phyloP scores from a whole-genome alignment of 352 stramenopile genomes.

The Globisporangium canariense region DNA sequence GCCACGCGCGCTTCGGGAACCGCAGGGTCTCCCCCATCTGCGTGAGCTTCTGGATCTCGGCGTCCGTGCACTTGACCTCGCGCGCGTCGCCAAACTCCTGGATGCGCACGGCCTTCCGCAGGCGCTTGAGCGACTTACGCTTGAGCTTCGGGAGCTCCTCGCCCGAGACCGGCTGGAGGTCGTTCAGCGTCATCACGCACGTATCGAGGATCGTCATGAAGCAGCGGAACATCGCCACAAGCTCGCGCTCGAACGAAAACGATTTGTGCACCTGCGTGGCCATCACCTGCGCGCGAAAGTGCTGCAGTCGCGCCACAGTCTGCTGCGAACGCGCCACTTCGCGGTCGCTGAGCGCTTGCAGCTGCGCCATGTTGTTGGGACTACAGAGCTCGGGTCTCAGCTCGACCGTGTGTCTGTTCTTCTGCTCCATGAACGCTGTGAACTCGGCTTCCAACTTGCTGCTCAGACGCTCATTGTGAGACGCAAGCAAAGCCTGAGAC shows the following conservation, averaged over 20 bases:
- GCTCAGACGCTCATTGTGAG: conserved; percentile 13
- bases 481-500: conserved; percentile 20
- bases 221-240: conserved; percentile 40
- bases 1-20: conserved; percentile 49
- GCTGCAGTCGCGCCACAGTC: conserved; percentile 27
- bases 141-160: conserved; percentile 48
- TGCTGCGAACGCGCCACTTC: conserved; percentile 41
- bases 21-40: conserved; percentile 42
- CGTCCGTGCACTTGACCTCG: conserved; percentile 40
- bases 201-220: conserved; percentile 54
- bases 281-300: conserved; percentile 34
- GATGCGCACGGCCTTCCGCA: conserved; percentile 59
- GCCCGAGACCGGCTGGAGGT: conserved; percentile 44
- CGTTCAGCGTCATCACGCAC: conserved; percentile 55
- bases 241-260: conserved; percentile 42
- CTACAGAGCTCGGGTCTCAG: conserved; percentile 75
- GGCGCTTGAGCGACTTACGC: conserved; percentile 68
- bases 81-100: conserved; percentile 50
- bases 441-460: conserved; percentile 34
- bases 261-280: conserved; percentile 26
- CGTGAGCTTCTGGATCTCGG: conserved; percentile 45
- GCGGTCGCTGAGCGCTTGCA: conserved; percentile 51
- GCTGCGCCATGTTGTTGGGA: conserved; percentile 50
- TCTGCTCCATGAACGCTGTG: conserved; percentile 38
- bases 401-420: conserved; percentile 43